A percentile compares a stretch with the other conserved stretches of the same genome.
phyloP scores from a whole-genome alignment of 2,329 filamentous ascomycete species.

The Zasmidium citrigriseum region DNA sequence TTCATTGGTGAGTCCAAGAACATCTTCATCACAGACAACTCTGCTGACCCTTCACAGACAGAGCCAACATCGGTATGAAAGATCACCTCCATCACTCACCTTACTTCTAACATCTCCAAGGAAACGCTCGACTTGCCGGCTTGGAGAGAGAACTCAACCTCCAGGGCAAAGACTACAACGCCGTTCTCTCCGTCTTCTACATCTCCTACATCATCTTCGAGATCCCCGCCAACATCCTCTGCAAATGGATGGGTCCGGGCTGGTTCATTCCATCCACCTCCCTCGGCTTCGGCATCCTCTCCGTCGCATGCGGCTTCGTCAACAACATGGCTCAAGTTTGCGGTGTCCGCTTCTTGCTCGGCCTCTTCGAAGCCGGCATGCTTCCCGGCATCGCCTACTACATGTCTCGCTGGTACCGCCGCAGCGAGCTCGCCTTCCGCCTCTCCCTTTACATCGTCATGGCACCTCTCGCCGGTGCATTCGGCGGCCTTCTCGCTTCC shows the following conservation, averaged over 20 bases:
- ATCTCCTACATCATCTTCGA: constrained; percentile 73
- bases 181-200: constrained; percentile 68
- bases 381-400: constrained; percentile 75
- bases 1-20: constrained; percentile 56
- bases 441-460: constrained; percentile 70
- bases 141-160: constrained; percentile 60
- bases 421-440: constrained; percentile 67
- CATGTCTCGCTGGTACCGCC: constrained; percentile 70
- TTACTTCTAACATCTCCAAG: constrained; percentile 44
- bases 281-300: constrained; percentile 62
- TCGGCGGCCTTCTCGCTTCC: constrained; percentile 64
- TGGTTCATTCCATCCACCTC: constrained; percentile 68
- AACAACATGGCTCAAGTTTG: constrained; percentile 53
- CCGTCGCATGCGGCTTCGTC: constrained; percentile 67
- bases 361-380: constrained; percentile 71
- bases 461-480: constrained; percentile 69
- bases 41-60: constrained; percentile 43
- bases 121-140: constrained; percentile 66
- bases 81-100: neutral
- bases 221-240: constrained; percentile 67
- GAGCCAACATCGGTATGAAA: constrained; percentile 67
- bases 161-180: constrained; percentile 63
- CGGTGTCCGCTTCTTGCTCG: constrained; percentile 61
- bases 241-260: constrained; percentile 71
- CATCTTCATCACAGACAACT: neutral